phyloP scores from a whole-genome alignment of 139 green algal genomes.

The Nannochloris sp. region DNA sequence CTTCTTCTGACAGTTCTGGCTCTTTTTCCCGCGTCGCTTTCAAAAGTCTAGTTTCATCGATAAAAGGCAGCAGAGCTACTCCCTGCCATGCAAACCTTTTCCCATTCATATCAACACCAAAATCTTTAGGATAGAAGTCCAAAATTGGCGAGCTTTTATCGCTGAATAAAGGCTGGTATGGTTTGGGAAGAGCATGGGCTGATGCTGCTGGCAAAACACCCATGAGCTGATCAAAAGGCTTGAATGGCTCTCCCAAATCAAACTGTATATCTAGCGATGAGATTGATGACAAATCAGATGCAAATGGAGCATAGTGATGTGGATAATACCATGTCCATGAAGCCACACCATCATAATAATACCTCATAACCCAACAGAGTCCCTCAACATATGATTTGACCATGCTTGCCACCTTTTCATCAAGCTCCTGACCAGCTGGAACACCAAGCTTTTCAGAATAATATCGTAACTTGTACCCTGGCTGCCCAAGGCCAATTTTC shows the following conservation, averaged over 20 bases:
- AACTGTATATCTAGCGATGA: slow-evolving; percentile 65
- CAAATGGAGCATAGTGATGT: slow-evolving; percentile 99
- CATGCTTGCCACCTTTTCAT: slow-evolving; percentile 29
- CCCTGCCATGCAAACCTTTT: slow-evolving; percentile 96
- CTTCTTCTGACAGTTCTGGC: slow-evolving; percentile 48
- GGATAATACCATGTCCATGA: slow-evolving; percentile 88
- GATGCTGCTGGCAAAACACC: slow-evolving; percentile 87
- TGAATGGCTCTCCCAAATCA: slow-evolving; percentile 78
- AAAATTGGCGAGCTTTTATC: slow-evolving; percentile 76
- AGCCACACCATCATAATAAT: slow-evolving; percentile 80
- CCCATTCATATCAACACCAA: slow-evolving; percentile 96
- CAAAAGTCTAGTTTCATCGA: slow-evolving; percentile 78
- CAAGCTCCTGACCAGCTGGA: slow-evolving; percentile 14
- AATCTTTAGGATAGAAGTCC: slow-evolving; percentile 95
- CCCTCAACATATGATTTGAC: slow-evolving; percentile 83
- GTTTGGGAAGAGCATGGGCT: slow-evolving; percentile 65
- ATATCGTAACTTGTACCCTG: slow-evolving; percentile 88
- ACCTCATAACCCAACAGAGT: slow-evolving; percentile 93
- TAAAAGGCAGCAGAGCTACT: slow-evolving; percentile 98
- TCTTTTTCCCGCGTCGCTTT: slow-evolving; percentile 43
- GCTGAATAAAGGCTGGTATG: slow-evolving; percentile 70
- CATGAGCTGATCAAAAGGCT: slow-evolving; percentile 98
- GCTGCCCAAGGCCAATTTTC: slow-evolving; percentile 74
- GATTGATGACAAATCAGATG: slow-evolving; percentile 73
- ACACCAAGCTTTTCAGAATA: slow-evolving; percentile 54